Evolutionary conservation across 148 eudicot genomes (phyloP), one percentile per base, ranked within the genome.

Genomic region (Rhododendron griersonianum): DNA sequence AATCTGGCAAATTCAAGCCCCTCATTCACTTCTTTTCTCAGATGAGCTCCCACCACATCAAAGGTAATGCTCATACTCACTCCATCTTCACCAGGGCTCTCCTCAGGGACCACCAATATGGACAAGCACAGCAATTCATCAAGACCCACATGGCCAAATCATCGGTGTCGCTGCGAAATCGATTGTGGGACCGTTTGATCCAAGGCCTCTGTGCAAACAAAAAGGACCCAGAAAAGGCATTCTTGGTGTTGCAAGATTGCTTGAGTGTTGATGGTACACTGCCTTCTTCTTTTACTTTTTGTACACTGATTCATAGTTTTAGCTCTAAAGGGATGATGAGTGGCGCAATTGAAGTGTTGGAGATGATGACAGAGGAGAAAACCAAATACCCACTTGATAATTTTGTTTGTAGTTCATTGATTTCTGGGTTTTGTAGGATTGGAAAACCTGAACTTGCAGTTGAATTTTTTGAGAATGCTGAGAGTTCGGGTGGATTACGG

Each of bases 381-480:
- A 69, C 85, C 55, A 83, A 85, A 15, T 89, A 89, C 89, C 91
- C 89, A 55, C 86, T 91, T 71, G 86, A 87, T 89, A 86, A 88
- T 87, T 92, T 86, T 81, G 92, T 91, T 30, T 89, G 90, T 74
- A 91, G 92, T 84, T 91, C 87, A 80, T 88, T 92, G 74, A 83
- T 92, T 89, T 89, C 90, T 85, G 91, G 94, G 61, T 92, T 92
- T 88, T 85, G 87, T 86, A 89, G 86, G 84, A 87, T 88, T 87
- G 91, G 89, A 78, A 90, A 91, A 84, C 89, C 91, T 86, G 91
- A 92, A 39, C 87, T 91, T 61, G 94, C 91, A 4, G 71, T 92
- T 82, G 84, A 80, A 39, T 92, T 91, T 88, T 91, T 55, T 59
- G 89, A 92, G 65, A 91, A 87, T 87, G 92, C 90, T 76, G 85